Base-by-base conservation (phyloP, 768 basidiomycete genomes). In the Trametes cubensis region DNA sequence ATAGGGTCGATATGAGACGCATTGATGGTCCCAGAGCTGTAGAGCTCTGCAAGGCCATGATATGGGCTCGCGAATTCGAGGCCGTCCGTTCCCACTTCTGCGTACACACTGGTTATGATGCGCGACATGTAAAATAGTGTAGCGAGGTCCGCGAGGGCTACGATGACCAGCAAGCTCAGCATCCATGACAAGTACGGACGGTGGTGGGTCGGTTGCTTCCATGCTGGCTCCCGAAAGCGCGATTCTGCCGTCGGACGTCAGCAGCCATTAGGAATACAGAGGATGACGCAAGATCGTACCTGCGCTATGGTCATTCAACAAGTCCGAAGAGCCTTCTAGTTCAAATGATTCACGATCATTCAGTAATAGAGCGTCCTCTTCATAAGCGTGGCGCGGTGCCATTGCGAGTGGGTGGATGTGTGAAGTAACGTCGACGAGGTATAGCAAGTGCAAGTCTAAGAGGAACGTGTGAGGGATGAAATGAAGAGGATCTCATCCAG, bases 21-120 rank as follows among this genome's bases (percentile, higher is more conserved):
- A 23, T 69, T 56, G 42, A 64, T 53, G 8, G 50, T 34, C 11
- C 66, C 68, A 41, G 60, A 63, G 53, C 42, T 30, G 53, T 72
- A 72, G 45, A 72, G 66, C 47, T 69, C 68, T 34, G 65, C 65
- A 21, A 72, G 68, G n/a, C 69, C 71, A 39, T 65, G 49, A 55
- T 72, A 72, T 3, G 67, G 64, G 57, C 61, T 68, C 30, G 66
- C 62, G 45, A 65, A 58, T 44, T 69, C 66, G 26, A 69, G 61
- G 26, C 59, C 62, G n/a, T 17, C 54, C n/a, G 49, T 51, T 41
- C 56, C 46, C 6, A 64, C 45, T 26, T 59, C 58, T 3, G 62
- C 62, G 41, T 55, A 64, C 34, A 51, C 58, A 41, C 46, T 64
- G 45, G 55, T 40, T 53, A 59, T 45, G 44, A 64, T 60, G 21